Evolutionary conservation across 2,329 filamentous ascomycete genomes (phyloP), one percentile per base, ranked within the genome.

Genomic region (Calonectria pauciramosa): DNA sequence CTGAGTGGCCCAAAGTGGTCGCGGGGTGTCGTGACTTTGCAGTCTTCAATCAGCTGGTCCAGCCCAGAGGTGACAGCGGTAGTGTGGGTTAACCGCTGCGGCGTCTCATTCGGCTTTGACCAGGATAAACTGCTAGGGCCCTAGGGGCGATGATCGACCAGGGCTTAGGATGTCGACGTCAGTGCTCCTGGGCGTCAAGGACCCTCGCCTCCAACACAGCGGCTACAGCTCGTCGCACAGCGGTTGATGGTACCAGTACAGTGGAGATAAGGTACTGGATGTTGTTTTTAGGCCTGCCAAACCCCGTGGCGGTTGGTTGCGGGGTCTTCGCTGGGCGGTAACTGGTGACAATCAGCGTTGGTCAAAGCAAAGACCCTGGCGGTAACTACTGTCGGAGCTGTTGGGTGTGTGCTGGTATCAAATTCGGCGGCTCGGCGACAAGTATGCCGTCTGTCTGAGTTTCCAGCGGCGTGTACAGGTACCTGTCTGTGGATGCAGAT

Each of bases 41-140:
- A 80, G 77, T 79, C 77, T 72, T 80, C 79, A 80, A 81, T 80
- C 79, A 80, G 77, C 79, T 81, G 79, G 78, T 75, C 79, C 75
- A 80, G 77, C 77, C 73, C 72, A 75, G 74, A 79, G 78, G 76
- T 80, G 74, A 78, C 65, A 80, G 75, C 73, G 76, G 67, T 59
- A 71, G 77, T 79, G 78, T 76, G 80, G 79, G 78, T 77, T 82
- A 82, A 82, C 80, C 82, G 82, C 83, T 81, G 79, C 77, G 80
- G 79, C 77, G 82, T 84, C 78, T 82, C 80, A 84, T 83, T 82
- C 80, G 82, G 56, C 78, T 51, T 79, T 81, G 79, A 78, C 75
- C 75, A 76, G 78, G 75, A 78, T 75, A 70, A 79, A 73, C 71
- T 79, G 78, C 73, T 78, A 72, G 76, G 68, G 75, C 81, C 68